A percentile compares a stretch with the other conserved stretches of the same genome.
These are phyloP conservation scores for Candida nanaspora DNA, from an alignment of 805 yeast genomes.

Conservation along the genomic window DNA sequence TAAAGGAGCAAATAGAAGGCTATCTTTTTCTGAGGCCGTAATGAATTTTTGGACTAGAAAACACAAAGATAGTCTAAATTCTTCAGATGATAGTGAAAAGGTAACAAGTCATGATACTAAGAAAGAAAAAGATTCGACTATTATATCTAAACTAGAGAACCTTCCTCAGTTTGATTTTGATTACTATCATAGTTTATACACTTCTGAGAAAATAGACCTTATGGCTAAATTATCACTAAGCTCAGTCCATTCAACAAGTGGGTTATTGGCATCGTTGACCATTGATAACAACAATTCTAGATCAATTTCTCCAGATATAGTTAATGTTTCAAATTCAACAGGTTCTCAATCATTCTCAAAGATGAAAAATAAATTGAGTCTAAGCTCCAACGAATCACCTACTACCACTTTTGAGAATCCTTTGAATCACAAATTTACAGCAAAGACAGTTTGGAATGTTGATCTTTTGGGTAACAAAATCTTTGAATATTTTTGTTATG, in stretches of 20 bases:
- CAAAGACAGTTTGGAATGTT: not conserved
- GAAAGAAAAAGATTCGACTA: not conserved
- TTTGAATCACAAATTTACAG: not conserved
- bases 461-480: not conserved
- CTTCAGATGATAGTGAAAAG: not conserved
- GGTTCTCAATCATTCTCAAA: not conserved
- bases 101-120: not conserved
- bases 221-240: constrained; percentile 4
- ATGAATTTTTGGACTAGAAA: constrained; percentile 8
- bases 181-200: constrained; percentile 3
- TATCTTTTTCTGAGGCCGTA: constrained; percentile 3
- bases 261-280: not conserved
- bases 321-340: not conserved
- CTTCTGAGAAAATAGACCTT: constrained; percentile 10
- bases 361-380: not conserved
- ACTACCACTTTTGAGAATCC: not conserved
- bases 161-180: constrained; percentile 2
- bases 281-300: not conserved
- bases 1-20: not conserved
- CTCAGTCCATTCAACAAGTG: not conserved
- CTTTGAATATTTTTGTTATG: not conserved
- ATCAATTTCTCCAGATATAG: constrained; percentile 1
- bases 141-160: not conserved
- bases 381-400: not conserved
- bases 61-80: not conserved